These are phyloP conservation scores for Venturia effusa DNA, from an alignment of 2,329 filamentous ascomycete genomes.

Conservation along the genomic window DNA sequence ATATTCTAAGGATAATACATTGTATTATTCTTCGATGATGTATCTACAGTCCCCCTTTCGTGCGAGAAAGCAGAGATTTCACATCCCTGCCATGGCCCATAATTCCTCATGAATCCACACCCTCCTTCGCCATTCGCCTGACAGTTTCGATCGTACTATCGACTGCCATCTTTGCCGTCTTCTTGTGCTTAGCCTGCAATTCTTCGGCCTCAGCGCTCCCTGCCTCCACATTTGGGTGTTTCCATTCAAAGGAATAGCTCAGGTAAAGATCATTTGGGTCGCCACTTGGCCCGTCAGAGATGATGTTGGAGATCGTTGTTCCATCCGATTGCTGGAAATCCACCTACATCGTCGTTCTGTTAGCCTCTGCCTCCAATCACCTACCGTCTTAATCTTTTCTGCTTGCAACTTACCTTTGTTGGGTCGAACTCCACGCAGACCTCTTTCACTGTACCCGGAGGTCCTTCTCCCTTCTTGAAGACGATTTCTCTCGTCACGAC, in stretches of 20 bases:
- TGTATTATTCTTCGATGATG: too few species aligned
- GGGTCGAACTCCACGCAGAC: conserved; percentile 27
- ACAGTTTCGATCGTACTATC: conserved; percentile 32
- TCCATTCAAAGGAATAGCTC: conserved; percentile 37
- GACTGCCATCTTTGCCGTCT: conserved; percentile 32
- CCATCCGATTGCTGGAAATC: conserved; percentile 36
- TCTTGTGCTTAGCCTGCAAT: conserved; percentile 15
- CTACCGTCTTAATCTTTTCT: neutral
- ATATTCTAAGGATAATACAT: too few species aligned
- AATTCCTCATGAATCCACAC: too few species aligned
- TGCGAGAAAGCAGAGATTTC: too few species aligned
- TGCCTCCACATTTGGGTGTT: conserved; percentile 23
- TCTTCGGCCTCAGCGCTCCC: conserved; percentile 24
- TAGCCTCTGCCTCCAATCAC: neutral
- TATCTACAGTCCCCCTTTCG: too few species aligned
- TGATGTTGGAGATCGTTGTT: conserved; percentile 32
- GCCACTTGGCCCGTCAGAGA: conserved; percentile 28
- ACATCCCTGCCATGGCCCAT: too few species aligned
- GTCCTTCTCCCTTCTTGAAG: conserved; percentile 27
- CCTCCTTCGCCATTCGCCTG: conserved; percentile 30
- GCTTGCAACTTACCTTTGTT: conserved; percentile 24
- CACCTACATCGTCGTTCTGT: conserved; percentile 23
- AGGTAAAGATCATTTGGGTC: conserved; percentile 27
- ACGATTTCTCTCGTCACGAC: conserved; percentile 26
- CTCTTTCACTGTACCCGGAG: conserved; percentile 24